These are phyloP conservation scores for Ustilago lituana DNA, from an alignment of 1,284 basidiomycete species.

Conservation along the genomic window DNA sequence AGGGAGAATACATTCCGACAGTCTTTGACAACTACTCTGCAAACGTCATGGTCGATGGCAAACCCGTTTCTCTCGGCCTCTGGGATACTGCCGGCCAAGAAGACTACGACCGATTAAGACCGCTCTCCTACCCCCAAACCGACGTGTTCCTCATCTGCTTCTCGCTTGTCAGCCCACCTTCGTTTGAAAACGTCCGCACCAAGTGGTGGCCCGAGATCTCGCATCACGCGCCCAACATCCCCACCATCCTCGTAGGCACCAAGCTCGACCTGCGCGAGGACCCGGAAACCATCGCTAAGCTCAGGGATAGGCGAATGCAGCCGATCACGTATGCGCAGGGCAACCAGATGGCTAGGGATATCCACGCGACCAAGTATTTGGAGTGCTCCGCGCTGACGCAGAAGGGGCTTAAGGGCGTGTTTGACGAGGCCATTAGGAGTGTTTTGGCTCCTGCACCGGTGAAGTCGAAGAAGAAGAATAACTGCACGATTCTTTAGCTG, in stretches of 20 bases:
- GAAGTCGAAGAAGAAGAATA: slow-evolving; percentile 64
- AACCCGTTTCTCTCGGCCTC: slow-evolving; percentile 94
- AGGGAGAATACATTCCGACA: slow-evolving; percentile 68
- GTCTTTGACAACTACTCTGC: slow-evolving; percentile 93
- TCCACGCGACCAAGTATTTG: slow-evolving; percentile 88
- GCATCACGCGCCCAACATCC: slow-evolving; percentile 94
- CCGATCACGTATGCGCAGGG: slow-evolving; percentile 93
- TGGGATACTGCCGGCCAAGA: slow-evolving; percentile 73
- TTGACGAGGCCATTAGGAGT: slow-evolving; percentile 65
- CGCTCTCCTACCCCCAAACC: slow-evolving; percentile 97
- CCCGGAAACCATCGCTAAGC: slow-evolving; percentile 85
- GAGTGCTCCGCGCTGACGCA: slow-evolving; percentile 98
- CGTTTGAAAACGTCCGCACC: slow-evolving; percentile 97
- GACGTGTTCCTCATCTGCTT: slow-evolving; percentile 99
- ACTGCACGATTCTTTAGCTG: slow-evolving; percentile 60
- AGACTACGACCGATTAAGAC: slow-evolving; percentile 90
- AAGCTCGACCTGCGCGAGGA: slow-evolving; percentile 98
- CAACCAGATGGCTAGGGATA: slow-evolving; percentile 88
- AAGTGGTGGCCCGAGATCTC: slow-evolving; percentile 73
- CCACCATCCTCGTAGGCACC: slow-evolving; percentile 92
- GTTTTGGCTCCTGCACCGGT: slow-evolving; percentile 63
- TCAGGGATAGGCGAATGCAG: slow-evolving; percentile 91
- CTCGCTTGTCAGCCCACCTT: slow-evolving; percentile 94
- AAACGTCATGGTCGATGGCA: slow-evolving; percentile 96
- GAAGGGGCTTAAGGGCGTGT: slow-evolving; percentile 73